phyloP scores from a whole-genome alignment of 257 asterid genomes.

The Haberlea rhodopensis region DNA sequence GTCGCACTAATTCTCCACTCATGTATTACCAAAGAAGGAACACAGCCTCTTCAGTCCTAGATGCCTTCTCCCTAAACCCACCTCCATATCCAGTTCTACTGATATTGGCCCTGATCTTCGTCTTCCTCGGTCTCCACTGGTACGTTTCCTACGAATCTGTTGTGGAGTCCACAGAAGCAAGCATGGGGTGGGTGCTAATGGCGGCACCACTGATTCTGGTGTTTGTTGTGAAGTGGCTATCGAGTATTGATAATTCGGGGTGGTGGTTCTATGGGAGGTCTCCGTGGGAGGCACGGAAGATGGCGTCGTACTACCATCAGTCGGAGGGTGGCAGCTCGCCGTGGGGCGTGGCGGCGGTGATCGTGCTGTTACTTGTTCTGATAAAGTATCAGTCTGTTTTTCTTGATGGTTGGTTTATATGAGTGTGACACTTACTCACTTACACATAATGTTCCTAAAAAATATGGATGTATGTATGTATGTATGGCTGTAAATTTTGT shows the following conservation, averaged over 20 bases:
- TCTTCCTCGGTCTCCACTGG: conserved; percentile 81
- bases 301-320: conserved; percentile 24
- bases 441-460: too few species aligned
- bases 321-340: conserved; percentile 59
- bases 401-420: conserved; percentile 74
- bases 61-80: conserved; percentile 55
- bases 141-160: conserved; percentile 66
- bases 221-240: conserved; percentile 52
- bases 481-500: too few species aligned
- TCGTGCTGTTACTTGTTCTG: conserved; percentile 62
- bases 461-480: too few species aligned
- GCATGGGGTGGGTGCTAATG: conserved; percentile 74
- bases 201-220: conserved; percentile 60
- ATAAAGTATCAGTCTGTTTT: conserved; percentile 66
- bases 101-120: conserved; percentile 51
- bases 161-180: conserved; percentile 69
- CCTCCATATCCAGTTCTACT: conserved; percentile 74
- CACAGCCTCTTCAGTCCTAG: conserved; percentile 48
- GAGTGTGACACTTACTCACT: too few species aligned
- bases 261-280: conserved; percentile 39
- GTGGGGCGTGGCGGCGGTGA: conserved; percentile 84
- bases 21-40: conserved; percentile 36
- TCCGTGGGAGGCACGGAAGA: conserved; percentile 52
- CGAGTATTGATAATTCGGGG: conserved; percentile 38
- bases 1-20: background rate